Evolutionary conservation across 805 yeast genomes (phyloP).

Genomic region (Wickerhamiella slavikovae): DNA sequence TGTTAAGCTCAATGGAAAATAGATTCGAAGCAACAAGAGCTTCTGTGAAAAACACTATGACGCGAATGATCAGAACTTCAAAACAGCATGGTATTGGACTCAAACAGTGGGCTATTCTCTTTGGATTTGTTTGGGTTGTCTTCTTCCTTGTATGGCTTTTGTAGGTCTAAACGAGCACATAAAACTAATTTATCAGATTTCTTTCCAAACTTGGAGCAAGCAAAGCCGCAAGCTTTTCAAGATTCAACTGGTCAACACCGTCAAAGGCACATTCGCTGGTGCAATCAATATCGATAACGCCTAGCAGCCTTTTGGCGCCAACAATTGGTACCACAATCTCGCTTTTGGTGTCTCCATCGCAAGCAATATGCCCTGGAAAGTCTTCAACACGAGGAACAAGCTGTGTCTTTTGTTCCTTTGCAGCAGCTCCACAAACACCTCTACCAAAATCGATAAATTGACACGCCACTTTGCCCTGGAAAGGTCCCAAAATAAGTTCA

Average conservation of each 20-base stretch:
- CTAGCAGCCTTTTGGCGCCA: slow-evolving; percentile 25
- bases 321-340: slow-evolving; percentile 82
- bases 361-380: slow-evolving; percentile 88
- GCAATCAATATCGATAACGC: slow-evolving; percentile 81
- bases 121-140: slow-evolving; percentile 27
- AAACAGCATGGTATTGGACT: slow-evolving; percentile 41
- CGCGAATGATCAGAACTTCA: slow-evolving; percentile 42
- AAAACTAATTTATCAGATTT: neutral
- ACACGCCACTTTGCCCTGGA: slow-evolving; percentile 94
- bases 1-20: slow-evolving; percentile 24
- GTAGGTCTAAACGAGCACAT: neutral
- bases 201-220: slow-evolving; percentile 33
- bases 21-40: slow-evolving; percentile 28
- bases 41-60: slow-evolving; percentile 31
- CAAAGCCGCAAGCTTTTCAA: slow-evolving; percentile 37
- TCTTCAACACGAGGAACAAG: slow-evolving; percentile 56
- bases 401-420: slow-evolving; percentile 35
- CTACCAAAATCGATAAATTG: slow-evolving; percentile 56
- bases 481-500: slow-evolving; percentile 67
- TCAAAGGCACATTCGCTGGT: slow-evolving; percentile 43
- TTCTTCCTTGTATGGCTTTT: slow-evolving; percentile 31
- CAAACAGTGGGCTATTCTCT: slow-evolving; percentile 34
- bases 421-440: slow-evolving; percentile 91
- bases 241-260: slow-evolving; percentile 31
- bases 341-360: slow-evolving; percentile 86